Evolutionary conservation across 2,329 filamentous ascomycete genomes (phyloP).

Genomic region (Pseudopithomyces chartarum): DNA sequence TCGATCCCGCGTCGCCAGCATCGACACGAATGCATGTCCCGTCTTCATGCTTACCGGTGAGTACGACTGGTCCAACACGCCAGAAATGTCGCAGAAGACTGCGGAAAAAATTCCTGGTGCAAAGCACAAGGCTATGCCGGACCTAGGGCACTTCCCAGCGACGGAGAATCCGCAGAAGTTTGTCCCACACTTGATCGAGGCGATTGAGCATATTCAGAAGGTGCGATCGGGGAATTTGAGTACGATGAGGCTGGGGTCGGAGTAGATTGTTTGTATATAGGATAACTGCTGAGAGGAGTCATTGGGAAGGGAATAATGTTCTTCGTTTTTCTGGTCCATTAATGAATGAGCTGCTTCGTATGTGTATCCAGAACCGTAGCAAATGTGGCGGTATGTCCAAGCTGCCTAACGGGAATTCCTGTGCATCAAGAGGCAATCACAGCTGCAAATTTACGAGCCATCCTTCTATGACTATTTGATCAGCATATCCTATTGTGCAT

Average conservation of each 20-base stretch:
- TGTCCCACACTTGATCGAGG: slow-evolving; percentile 45
- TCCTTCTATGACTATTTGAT: too few relatives aligned
- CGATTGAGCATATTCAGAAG: slow-evolving; percentile 45
- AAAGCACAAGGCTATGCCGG: slow-evolving; percentile 52
- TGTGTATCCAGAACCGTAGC: too few relatives aligned
- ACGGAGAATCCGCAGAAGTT: slow-evolving; percentile 51
- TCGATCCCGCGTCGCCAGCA: slow-evolving; percentile 49
- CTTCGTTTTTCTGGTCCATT: too few relatives aligned
- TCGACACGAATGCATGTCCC: slow-evolving; percentile 56
- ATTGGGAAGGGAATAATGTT: not conserved
- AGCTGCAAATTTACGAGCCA: too few relatives aligned
- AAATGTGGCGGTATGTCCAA: too few relatives aligned
- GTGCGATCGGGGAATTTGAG: slow-evolving; percentile 36
- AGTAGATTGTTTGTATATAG: slow-evolving; percentile 6
- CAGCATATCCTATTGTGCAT: too few relatives aligned
- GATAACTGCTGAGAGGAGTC: not conserved
- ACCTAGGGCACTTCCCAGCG: slow-evolving; percentile 54
- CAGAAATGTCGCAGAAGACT: slow-evolving; percentile 52
- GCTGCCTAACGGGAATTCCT: too few relatives aligned
- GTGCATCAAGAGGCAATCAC: too few relatives aligned
- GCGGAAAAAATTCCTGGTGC: slow-evolving; percentile 55
- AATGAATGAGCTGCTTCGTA: too few relatives aligned
- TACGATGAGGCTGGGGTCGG: slow-evolving; percentile 37
- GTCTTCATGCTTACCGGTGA: slow-evolving; percentile 59
- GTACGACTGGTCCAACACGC: slow-evolving; percentile 56